Conservation (phyloP, 306 rosid species). For the Pueraria montana region DNA sequence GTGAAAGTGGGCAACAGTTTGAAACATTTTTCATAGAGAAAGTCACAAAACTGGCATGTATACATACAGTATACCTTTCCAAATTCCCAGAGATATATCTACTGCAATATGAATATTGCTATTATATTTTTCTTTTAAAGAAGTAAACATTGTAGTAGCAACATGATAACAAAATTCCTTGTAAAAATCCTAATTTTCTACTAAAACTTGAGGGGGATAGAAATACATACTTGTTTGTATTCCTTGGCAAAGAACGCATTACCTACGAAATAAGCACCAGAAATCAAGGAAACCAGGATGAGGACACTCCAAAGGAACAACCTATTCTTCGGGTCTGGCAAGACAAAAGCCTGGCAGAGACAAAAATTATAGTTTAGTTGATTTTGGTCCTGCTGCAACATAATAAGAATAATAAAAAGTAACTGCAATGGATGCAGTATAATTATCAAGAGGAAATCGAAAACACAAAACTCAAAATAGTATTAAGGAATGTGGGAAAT, state of each 20-base stretch:
- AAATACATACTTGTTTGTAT: conserved; percentile 64
- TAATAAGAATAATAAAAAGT: neutral
- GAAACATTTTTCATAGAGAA: neutral
- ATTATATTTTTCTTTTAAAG: neutral
- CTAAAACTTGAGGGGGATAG: neutral
- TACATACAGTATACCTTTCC: neutral
- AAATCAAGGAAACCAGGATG: conserved; percentile 61
- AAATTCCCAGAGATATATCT: conserved; percentile 2
- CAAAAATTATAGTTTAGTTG: neutral
- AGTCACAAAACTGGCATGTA: neutral
- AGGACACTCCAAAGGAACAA: conserved; percentile 66
- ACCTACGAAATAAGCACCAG: conserved; percentile 75
- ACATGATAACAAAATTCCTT: neutral
- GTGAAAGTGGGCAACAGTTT: conserved; percentile 3
- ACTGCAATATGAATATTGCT: neutral
- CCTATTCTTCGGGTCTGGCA: conserved; percentile 70
- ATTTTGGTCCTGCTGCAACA: neutral
- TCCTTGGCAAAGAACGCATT: conserved; percentile 65
- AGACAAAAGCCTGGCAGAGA: conserved; percentile 58
- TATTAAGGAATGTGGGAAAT: no score
- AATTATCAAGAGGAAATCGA: neutral
- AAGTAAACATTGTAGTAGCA: conserved; percentile 14
- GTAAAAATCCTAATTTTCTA: neutral
- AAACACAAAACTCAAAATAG: no score
- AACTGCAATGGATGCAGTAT: neutral